Conservation (phyloP, 441 rosid species). For the Populus hybrid region DNA sequence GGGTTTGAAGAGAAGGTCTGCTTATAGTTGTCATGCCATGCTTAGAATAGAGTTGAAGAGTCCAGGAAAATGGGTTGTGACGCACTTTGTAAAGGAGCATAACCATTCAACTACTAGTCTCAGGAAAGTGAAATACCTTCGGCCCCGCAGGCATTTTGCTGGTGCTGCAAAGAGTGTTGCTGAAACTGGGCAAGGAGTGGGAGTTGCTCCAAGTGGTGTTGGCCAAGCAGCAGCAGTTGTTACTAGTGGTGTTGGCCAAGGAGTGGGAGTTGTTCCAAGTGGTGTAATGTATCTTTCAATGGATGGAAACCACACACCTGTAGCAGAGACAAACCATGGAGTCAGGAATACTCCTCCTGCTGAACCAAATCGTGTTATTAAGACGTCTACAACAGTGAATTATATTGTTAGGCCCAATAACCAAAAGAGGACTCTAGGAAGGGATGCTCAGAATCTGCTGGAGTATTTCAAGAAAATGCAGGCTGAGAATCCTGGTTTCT, state of each 20-base stretch:
- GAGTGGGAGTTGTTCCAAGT: constrained; percentile 48
- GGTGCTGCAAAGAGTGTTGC: constrained; percentile 48
- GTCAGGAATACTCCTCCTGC: constrained; percentile 27
- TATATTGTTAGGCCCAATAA: constrained; percentile 40
- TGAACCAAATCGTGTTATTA: constrained; percentile 41
- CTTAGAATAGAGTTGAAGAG: constrained; percentile 63
- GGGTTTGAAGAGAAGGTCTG: constrained; percentile 54
- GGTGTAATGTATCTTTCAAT: constrained; percentile 76
- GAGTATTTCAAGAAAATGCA: constrained; percentile 96
- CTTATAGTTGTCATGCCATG: constrained; percentile 67
- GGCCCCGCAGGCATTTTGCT: constrained; percentile 85
- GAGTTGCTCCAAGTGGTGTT: too few species aligned
- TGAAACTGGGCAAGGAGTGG: constrained; percentile 27
- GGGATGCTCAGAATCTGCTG: constrained; percentile 83
- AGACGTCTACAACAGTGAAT: constrained; percentile 37
- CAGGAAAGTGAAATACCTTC: constrained; percentile 61
- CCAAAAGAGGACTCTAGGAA: constrained; percentile 65
- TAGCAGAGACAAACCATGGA: constrained; percentile 42
- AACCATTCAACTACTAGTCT: constrained; percentile 54
- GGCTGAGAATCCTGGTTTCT: constrained; percentile 94
- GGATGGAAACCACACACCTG: constrained; percentile 54
- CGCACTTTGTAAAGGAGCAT: constrained; percentile 76
- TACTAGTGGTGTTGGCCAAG: constrained; percentile 17
- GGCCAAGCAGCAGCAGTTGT: too few species aligned
- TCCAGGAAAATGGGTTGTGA: constrained; percentile 72